Evolutionary conservation across 2,329 filamentous ascomycete genomes (phyloP), one percentile per base, ranked within the genome.

Genomic region (Rutstroemia sp.): DNA sequence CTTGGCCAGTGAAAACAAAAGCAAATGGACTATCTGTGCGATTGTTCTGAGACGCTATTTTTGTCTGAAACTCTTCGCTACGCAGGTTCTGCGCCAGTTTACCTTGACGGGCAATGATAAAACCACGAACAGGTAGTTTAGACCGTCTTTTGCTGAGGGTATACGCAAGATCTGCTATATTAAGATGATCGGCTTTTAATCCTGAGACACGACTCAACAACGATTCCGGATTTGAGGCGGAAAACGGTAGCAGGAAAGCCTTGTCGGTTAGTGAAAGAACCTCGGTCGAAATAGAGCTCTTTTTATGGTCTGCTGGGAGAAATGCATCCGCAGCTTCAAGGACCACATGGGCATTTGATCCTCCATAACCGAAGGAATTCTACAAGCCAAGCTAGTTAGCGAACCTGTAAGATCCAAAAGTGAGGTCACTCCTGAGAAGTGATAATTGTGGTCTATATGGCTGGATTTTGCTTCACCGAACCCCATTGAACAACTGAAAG

Each of bases 1-100:
- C 66, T 21, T 68, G 66, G 19, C 65, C 66, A 5, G 65, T 65
- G 51, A 68, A 67, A 6, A 67, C 59, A 25, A 50, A 50, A 30
- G 23, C 46, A n/a, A 48, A 34, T 17, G 14, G 23, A n/a, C 30
- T 48, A 30, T 48, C 21, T 4, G 27, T 14, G 44, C 53, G 46
- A 46, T 52, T 23, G 58, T 47, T 48, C 17, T n/a, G 21, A 48
- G 25, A 7, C 12, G 39, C 16, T 17, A 16, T 42, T 10, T 42
- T 16, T 4, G 39, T 42, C 4, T 39, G 36, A 3, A 39, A 4
- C n/a, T 39, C 36, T 12, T 39, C 36, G 36, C 36, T 39, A 2
- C 36, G 9, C 9, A 42, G 2, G 6, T 42, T n/a, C 39, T 14
- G 39, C 14, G 14, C 39, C 39, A 42, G 39, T 39, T 12, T 8